Evolutionary conservation across 768 basidiomycete genomes (phyloP), one percentile per base, ranked within the genome.

Genomic region (Pulveroboletus ravenelii): DNA sequence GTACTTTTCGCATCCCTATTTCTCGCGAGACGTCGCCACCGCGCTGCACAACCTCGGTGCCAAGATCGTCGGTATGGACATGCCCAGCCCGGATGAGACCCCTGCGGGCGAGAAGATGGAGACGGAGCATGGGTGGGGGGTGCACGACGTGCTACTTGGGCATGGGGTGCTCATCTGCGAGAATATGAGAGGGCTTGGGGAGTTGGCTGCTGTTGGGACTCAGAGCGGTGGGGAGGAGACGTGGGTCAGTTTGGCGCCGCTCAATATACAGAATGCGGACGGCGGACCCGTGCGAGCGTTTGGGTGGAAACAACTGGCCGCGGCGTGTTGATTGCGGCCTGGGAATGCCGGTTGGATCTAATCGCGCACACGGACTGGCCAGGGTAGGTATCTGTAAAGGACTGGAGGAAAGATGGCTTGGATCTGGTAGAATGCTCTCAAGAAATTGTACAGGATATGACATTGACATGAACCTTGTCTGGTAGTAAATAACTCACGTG

Each of bases 231-330:
- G 41, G 10, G 55, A 44, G 14, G 62, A 67, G 18, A 74, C 71
- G 61, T 68, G 73, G 47, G 78, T 85, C 32, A 79, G 77, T 48
- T 60, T 88, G 47, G 61, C 81, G 35, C 86, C 86, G 0, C 61
- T 89, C 44, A 79, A 72, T 20, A 47, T 89, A n/a, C 69, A 68
- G 5, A 77, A 73, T 1, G 73, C 76, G 20, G 87, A 89, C 60
- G 87, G 82, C 5, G 82, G 84, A 13, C 87, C 87, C 1, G 70
- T 86, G n/a, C 74, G 87, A 53, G 87, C 85, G 5, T 81, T 81
- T 52, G 87, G 81, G 8, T 81, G 77, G 78, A 62, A 38, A 42
- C 51, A 54, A 42, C 23, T 15, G 7, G 5, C 9, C 15, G n/a
- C n/a, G 8, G 17, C 9, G 25, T 10, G 10, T 8, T 12, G 14